Evolutionary conservation across 306 rosid species (phyloP).

Genomic region (Medicago lupulina): DNA sequence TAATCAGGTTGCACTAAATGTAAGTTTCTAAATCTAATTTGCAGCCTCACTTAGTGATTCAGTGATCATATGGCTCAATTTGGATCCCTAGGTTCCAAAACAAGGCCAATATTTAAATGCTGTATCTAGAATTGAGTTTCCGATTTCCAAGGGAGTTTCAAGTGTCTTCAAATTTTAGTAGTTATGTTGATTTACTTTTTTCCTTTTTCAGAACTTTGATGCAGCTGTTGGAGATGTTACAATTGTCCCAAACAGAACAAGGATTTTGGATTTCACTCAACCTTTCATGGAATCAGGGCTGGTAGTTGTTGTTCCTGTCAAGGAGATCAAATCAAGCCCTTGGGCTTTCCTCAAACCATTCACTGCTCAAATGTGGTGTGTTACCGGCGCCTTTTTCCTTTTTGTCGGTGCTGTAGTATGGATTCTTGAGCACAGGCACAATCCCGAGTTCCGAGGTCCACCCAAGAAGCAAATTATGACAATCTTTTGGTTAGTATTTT

Average conservation of each 20-base stretch:
- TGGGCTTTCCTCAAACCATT: constrained; percentile 97
- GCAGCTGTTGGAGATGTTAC: constrained; percentile 97
- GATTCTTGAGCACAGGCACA: constrained; percentile 95
- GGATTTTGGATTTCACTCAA: constrained; percentile 90
- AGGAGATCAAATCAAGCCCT: constrained; percentile 69
- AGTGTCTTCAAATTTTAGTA: constrained; percentile 20
- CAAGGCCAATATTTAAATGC: not conserved
- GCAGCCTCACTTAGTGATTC: constrained; percentile 18
- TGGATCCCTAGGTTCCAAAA: no score
- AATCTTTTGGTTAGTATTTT: constrained; percentile 74
- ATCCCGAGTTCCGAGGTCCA: constrained; percentile 86
- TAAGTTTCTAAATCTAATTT: constrained; percentile 55
- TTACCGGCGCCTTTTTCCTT: constrained; percentile 75
- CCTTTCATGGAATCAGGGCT: constrained; percentile 90
- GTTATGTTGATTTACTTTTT: constrained; percentile 35
- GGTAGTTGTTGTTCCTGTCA: constrained; percentile 82
- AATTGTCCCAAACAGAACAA: constrained; percentile 87
- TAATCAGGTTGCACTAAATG: constrained; percentile 66
- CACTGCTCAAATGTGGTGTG: constrained; percentile 83
- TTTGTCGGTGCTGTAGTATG: constrained; percentile 90
- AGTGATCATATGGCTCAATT: not conserved
- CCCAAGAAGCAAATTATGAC: constrained; percentile 81
- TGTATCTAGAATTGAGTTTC: not conserved
- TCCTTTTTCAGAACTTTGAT: constrained; percentile 70
- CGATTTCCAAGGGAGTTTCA: constrained; percentile 21